Conservation (phyloP, 208 protist species). For the Trypanosoma platydactyli region DNA sequence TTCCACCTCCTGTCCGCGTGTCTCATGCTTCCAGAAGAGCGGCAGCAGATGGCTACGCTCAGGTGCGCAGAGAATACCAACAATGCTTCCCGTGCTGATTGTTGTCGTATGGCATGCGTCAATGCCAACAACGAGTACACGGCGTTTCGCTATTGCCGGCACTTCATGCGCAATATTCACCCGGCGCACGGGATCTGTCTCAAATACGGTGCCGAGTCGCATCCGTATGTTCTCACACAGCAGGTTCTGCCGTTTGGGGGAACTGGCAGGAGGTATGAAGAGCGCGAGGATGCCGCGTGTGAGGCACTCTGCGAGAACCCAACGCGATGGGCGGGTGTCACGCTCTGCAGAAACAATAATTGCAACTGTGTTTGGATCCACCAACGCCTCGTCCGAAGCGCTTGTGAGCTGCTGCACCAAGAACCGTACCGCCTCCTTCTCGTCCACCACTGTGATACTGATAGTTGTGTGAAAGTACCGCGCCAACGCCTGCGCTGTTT, state of each 20-base stretch:
- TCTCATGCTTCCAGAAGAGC: constrained; percentile 78
- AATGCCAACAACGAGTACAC: constrained; percentile 78
- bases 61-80: constrained; percentile 65
- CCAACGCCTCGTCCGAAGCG: constrained; percentile 13
- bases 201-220: constrained; percentile 60
- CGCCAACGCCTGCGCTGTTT: constrained; percentile 55
- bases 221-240: constrained; percentile 41
- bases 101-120: constrained; percentile 85
- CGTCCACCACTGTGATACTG: constrained; percentile 44
- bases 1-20: constrained; percentile 59
- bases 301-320: constrained; percentile 80
- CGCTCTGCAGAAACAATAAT: constrained; percentile 63
- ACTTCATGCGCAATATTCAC: constrained; percentile 64
- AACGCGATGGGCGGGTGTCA: constrained; percentile 61
- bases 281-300: constrained; percentile 70
- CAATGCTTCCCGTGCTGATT: constrained; percentile 60
- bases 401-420: constrained; percentile 43
- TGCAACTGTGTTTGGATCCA: constrained; percentile 57
- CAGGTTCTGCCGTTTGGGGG: constrained; percentile 34
- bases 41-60: constrained; percentile 64
- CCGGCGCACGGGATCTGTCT: constrained; percentile 67
- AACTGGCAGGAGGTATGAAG: constrained; percentile 39
- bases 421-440: constrained; percentile 59
- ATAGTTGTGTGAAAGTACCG: constrained; percentile 51
- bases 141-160: constrained; percentile 49